Base-by-base conservation (phyloP, 2,329 filamentous ascomycete species). In the Plectosphaerella cucumerina region DNA sequence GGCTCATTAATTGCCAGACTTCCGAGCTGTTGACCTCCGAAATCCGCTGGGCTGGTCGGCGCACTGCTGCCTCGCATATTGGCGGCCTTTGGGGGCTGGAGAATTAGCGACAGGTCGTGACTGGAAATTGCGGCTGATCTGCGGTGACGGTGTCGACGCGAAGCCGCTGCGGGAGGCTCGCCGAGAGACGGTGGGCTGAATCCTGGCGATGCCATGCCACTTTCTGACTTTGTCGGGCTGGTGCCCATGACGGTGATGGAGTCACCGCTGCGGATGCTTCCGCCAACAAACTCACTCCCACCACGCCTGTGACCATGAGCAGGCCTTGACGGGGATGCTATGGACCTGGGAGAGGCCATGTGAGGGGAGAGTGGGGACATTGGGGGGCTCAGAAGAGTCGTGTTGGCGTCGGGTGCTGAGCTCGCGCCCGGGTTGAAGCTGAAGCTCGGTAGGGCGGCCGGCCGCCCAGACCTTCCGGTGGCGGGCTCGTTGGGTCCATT, bases 261-360 rank as follows among this genome's bases (percentile, higher is more conserved):
- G 45, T 78, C 81, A 12, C 81, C 71, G 68, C 76, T 68, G 59
- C 82, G 74, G 58, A 79, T 70, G 59, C 86, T 87, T 8, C 87
- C 89, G 35, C 90, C 90, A 44, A 95, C 88, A 61, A 95, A 91
- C 65, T 96, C 91, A 65, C 91, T 96, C 23, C 85, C 87, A 49
- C 88, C 88, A 61, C 92, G 82, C 60, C 86, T 80, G 66, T 96
- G 92, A 26, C 87, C 85, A 63, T 91, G 88, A 20, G 85, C 84
- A 31, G 79, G 72, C 53, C 82, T 76, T 18, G 78, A 74, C 17
- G 84, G 77, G 6, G 81, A 78, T n/a, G 84, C 79, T 17, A 72
- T 66, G 2, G 72, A 64, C 35, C 71, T 69, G 2, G 73, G 70
- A 4, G 80, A 79, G 15, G 50, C 20, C 12, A 51, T 45, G 22